Base-by-base conservation (phyloP, 495 filamentous ascomycete genomes). In the Aspergillus sparsus region DNA sequence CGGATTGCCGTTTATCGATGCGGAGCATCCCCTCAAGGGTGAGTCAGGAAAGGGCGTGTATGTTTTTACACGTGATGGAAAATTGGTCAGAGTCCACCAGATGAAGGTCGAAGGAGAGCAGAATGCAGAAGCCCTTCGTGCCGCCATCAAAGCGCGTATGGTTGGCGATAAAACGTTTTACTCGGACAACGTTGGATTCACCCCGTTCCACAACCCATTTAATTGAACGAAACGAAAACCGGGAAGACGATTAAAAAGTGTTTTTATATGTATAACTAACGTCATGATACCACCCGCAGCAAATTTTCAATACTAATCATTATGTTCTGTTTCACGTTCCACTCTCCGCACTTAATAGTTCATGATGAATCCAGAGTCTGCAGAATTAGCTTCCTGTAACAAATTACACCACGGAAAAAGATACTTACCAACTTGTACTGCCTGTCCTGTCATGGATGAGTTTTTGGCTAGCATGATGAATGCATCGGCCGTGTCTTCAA, bases 391-490 rank as follows among this genome's bases (percentile, higher is more conserved):
- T 36, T 13, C 11, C 10, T 46, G 8, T 7, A 58, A 11, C 36
- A 41, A 27, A 32, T 35, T 18, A 45, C 34, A 31, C 9, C 1
- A 7, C 5, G 27, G 35, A 31, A 32, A 21, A 27, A 27, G 21
- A 4, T 1, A 61, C 78, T 60, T 67, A 85, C 83, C 83, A 57
- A 86, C 68, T 57, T 77, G 74, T 18, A 86, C 66, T 16, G 76
- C 66, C 60, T 82, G 80, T 27, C 83, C 83, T 3, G 82, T 86
- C 81, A 85, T 82, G 11, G 82, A 84, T 18, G 71, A 61, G 61
- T 85, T 85, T 55, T 80, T 83, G 5, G 83, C 82, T 49, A 80
- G 67, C 41, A 74, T 76, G 33, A 83, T 53, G 58, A 77, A 86
- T 18, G 76, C 71, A 44, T 84, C 75, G 13, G 84, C 82, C 11